Conservation (phyloP, 2,329 filamentous ascomycete genomes). For the Verticillium dahliae region DNA sequence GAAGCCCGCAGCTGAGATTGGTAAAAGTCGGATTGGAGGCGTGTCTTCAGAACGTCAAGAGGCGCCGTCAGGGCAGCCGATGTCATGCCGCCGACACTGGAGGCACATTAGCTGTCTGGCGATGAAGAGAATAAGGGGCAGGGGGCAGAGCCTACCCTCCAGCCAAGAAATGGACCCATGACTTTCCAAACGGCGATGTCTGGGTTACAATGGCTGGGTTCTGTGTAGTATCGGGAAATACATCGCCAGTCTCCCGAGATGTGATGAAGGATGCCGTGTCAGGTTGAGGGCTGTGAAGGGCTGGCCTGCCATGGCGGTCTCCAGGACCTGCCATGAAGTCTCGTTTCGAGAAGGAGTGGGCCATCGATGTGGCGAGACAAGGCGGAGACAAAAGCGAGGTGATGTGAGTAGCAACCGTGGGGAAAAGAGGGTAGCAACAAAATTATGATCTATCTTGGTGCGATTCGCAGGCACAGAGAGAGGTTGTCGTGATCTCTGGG, state of each 20-base stretch:
- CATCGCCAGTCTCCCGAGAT: constrained; percentile 56
- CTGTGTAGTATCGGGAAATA: constrained; percentile 35
- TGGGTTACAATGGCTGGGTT: constrained; percentile 21
- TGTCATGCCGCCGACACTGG: constrained; percentile 80
- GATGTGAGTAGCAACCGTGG: not conserved
- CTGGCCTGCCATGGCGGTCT: constrained; percentile 15
- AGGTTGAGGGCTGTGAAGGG: not conserved
- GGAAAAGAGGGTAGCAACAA: not conserved
- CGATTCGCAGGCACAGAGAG: not conserved
- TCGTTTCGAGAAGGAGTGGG: constrained; percentile 19
- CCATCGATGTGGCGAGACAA: constrained; percentile 17
- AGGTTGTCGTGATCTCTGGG: not conserved
- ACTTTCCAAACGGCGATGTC: constrained; percentile 56
- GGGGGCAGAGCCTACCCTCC: constrained; percentile 62
- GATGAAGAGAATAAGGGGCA: not conserved
- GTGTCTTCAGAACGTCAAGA: constrained; percentile 88
- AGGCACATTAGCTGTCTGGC: not conserved
- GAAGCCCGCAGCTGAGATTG: constrained; percentile 70
- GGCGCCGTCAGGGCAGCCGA: constrained; percentile 89
- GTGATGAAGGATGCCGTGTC: constrained; percentile 10
- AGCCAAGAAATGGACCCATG: constrained; percentile 87
- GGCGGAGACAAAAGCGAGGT: not conserved
- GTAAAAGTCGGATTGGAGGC: constrained; percentile 92
- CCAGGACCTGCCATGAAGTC: constrained; percentile 22
- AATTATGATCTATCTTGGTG: not conserved